Percentiles rank a stretch among this genome's conserved stretches.
These are phyloP conservation scores for Ophiocordyceps camponoti-saundersi DNA, from an alignment of 2,329 filamentous ascomycete genomes.

Conservation along the genomic window DNA sequence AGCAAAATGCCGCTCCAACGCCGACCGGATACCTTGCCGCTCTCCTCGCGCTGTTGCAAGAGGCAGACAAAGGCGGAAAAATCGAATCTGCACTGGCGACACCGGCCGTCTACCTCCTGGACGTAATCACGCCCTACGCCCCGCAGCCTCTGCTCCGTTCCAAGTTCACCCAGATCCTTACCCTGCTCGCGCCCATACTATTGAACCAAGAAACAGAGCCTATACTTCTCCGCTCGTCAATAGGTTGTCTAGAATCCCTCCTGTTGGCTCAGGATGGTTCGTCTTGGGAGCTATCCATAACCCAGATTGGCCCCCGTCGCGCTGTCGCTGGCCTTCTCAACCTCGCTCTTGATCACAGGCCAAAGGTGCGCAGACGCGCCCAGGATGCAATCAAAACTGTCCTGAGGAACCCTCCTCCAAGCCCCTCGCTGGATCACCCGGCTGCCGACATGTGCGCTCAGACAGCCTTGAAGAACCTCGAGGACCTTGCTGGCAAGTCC, in stretches of 20 bases:
- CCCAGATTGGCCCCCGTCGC: conserved; percentile 69
- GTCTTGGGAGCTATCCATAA: conserved; percentile 74
- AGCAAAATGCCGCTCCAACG: conserved; percentile 68
- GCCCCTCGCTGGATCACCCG: conserved; percentile 83
- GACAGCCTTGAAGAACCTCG: conserved; percentile 65
- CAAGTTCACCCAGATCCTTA: conserved; percentile 89
- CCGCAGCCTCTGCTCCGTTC: conserved; percentile 76
- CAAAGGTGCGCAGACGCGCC: conserved; percentile 86
- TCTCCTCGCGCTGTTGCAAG: conserved; percentile 72
- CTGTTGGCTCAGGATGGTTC: conserved; percentile 74
- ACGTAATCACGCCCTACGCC: conserved; percentile 72
- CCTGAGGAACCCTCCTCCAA: conserved; percentile 71
- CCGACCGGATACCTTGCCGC: conserved; percentile 91
- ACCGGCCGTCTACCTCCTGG: conserved; percentile 87
- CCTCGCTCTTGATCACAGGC: conserved; percentile 70
- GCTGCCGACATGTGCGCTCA: conserved; percentile 94
- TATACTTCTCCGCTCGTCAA: conserved; percentile 68
- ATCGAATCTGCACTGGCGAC: conserved; percentile 70
- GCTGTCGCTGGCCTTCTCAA: conserved; percentile 76
- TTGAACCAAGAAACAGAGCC: conserved; percentile 70
- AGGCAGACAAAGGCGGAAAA: conserved; percentile 51
- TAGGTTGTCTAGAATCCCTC: conserved; percentile 86
- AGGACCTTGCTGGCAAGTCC: conserved; percentile 51
- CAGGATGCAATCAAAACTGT: conserved; percentile 78
- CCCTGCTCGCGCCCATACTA: conserved; percentile 69